Evolutionary conservation across 2,329 filamentous ascomycete species (phyloP).

Genomic region (Tolypocladium paradoxum): DNA sequence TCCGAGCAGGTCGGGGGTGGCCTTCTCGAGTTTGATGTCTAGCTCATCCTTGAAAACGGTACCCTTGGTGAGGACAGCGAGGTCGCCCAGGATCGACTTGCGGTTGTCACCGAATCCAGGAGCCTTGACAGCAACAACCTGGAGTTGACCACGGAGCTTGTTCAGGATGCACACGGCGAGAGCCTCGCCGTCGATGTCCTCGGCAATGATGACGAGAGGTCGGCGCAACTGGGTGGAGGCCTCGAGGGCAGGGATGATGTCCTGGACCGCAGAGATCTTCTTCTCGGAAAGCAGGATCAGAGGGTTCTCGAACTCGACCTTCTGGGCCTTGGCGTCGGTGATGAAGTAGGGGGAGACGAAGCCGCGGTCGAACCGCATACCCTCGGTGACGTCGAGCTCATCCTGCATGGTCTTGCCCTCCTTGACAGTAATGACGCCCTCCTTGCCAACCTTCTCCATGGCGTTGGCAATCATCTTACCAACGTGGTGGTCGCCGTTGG

Average conservation of each 20-base stretch:
- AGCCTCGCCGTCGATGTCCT: slow-evolving; percentile 98
- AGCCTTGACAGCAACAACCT: slow-evolving; percentile 97
- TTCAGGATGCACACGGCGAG: slow-evolving; percentile 98
- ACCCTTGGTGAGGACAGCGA: slow-evolving; percentile 90
- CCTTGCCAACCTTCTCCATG: slow-evolving; percentile 99
- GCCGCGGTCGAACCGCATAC: slow-evolving; percentile 99
- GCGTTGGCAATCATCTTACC: slow-evolving; percentile 93
- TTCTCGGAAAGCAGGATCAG: slow-evolving; percentile 98
- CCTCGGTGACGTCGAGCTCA: slow-evolving; percentile 97
- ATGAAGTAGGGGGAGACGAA: slow-evolving; percentile 99
- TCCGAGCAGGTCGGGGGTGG: slow-evolving; percentile 88
- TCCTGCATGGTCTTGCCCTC: slow-evolving; percentile 98
- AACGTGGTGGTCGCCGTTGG: slow-evolving; percentile 93
- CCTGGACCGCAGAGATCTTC: slow-evolving; percentile 99
- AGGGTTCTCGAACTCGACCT: slow-evolving; percentile 99
- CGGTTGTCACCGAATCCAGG: slow-evolving; percentile 99
- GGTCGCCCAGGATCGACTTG: slow-evolving; percentile 97
- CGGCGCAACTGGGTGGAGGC: slow-evolving; percentile 91
- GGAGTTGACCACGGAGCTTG: slow-evolving; percentile 98
- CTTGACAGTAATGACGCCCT: slow-evolving; percentile 99
- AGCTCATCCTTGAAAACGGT: slow-evolving; percentile 98
- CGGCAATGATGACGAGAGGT: slow-evolving; percentile 94
- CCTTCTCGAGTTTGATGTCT: slow-evolving; percentile 98
- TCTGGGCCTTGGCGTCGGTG: slow-evolving; percentile 95
- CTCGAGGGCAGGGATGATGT: slow-evolving; percentile 96